A percentile compares a stretch with the other conserved stretches of the same genome.
Conservation (phyloP, 176 grass and related monocot genomes). For the Oryza longistaminata region DNA sequence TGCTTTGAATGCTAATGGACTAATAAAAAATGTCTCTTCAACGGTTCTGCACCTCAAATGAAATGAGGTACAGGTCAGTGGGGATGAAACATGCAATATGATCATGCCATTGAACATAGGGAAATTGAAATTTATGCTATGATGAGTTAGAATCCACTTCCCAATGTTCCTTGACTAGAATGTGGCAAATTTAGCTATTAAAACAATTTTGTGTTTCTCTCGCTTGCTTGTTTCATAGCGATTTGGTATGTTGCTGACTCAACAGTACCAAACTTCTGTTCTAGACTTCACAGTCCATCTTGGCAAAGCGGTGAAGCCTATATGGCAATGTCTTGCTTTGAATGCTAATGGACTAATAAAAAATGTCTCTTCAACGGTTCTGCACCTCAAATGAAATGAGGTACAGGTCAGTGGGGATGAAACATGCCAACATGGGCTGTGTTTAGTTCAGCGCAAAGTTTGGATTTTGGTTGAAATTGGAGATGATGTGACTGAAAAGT, state of each 20-base stretch:
- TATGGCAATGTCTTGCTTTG: constrained; percentile 41
- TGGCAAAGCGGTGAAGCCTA: constrained; percentile 28
- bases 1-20: constrained; percentile 69
- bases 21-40: constrained; percentile 30
- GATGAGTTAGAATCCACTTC: not conserved
- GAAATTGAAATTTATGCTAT: not conserved
- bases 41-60: constrained; percentile 45
- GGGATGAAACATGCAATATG: not conserved
- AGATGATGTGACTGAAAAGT: no score
- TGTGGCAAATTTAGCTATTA: not conserved
- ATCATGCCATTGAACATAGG: not conserved
- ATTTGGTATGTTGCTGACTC: not conserved
- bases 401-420: constrained; percentile 36
- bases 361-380: constrained; percentile 41
- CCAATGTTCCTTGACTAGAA: not conserved
- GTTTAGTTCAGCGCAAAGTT: no score
- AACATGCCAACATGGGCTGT: not conserved
- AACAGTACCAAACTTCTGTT: not conserved
- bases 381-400: constrained; percentile 39
- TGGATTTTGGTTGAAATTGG: no score
- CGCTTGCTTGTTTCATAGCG: not conserved
- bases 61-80: not conserved
- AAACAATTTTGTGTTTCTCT: not conserved
- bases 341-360: constrained; percentile 46
- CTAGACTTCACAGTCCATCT: constrained; percentile 35